These are phyloP conservation scores for Penicillium sp. DNA, from an alignment of 2,329 filamentous ascomycete species.

Conservation along the genomic window DNA sequence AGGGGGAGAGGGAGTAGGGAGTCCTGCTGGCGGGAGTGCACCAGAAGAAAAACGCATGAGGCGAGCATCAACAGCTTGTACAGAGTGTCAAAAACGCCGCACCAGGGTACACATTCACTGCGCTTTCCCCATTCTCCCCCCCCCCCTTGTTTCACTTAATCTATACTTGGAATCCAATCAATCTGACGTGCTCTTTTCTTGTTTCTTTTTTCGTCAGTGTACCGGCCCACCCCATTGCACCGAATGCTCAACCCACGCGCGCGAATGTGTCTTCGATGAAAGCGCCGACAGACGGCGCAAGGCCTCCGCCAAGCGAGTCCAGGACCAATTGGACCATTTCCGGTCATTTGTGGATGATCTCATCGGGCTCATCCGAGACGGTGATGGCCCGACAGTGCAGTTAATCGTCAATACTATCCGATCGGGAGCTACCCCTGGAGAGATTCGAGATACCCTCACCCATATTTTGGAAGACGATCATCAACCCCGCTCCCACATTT, in stretches of 20 bases:
- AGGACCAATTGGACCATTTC: conserved; percentile 32
- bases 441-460: conserved; percentile 14
- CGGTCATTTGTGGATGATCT: conserved; percentile 29
- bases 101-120: conserved; percentile 33
- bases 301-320: conserved; percentile 27
- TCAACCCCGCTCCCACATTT: neutral
- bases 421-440: conserved; percentile 18
- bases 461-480: neutral
- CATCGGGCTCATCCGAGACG: conserved; percentile 25
- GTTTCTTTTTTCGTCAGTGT: conserved; percentile 27
- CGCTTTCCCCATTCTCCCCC: neutral
- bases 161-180: neutral
- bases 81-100: conserved; percentile 38
- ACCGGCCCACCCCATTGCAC: conserved; percentile 30
- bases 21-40: conserved; percentile 11
- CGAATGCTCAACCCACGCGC: conserved; percentile 34
- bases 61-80: conserved; percentile 38
- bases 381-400: conserved; percentile 20
- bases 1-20: conserved; percentile 17
- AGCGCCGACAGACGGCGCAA: conserved; percentile 39
- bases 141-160: neutral
- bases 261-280: conserved; percentile 37
- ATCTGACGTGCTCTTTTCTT: conserved; percentile 14
- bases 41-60: conserved; percentile 35
- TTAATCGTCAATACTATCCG: conserved; percentile 29